phyloP scores from a whole-genome alignment of 805 yeast species.

The Yueomyces sinensis region DNA sequence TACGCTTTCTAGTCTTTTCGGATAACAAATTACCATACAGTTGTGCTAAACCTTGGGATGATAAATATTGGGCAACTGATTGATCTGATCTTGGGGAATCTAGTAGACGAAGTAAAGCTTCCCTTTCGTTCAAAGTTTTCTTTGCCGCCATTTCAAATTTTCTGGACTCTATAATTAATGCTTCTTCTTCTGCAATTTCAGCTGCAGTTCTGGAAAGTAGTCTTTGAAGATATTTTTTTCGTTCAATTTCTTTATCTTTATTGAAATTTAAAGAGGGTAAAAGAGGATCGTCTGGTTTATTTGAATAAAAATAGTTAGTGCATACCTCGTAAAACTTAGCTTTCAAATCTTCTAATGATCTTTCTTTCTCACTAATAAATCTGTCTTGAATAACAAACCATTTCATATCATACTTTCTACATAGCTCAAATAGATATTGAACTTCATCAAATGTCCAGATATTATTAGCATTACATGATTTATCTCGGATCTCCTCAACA shows the following conservation, averaged over 20 bases:
- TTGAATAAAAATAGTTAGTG: constrained; percentile 35
- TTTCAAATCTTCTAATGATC: constrained; percentile 69
- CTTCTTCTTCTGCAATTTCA: constrained; percentile 96
- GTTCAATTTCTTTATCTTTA: constrained; percentile 55
- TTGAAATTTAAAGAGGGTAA: constrained; percentile 57
- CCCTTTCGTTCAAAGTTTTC: constrained; percentile 73
- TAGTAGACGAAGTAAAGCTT: constrained; percentile 58
- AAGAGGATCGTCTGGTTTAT: constrained; percentile 34
- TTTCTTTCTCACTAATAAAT: constrained; percentile 22
- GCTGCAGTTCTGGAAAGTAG: constrained; percentile 80
- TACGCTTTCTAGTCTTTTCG: constrained; percentile 45
- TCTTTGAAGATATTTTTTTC: constrained; percentile 70
- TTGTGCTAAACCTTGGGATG: constrained; percentile 84
- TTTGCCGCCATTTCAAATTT: constrained; percentile 87
- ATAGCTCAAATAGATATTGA: constrained; percentile 58
- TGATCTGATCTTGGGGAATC: constrained; percentile 82
- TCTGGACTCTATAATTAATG: constrained; percentile 82
- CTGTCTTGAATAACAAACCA: constrained; percentile 60
- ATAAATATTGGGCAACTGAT: constrained; percentile 58
- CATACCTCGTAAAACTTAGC: constrained; percentile 67
- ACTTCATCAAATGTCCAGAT: constrained; percentile 73
- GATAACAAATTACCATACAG: constrained; percentile 68
- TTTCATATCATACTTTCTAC: constrained; percentile 37
- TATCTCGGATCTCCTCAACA: constrained; percentile 3
- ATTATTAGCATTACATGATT: constrained; percentile 3